A percentile compares a stretch with the other conserved stretches of the same genome.
These are phyloP conservation scores for Dioszegia hungarica DNA, from an alignment of 768 basidiomycete species.

Conservation along the genomic window DNA sequence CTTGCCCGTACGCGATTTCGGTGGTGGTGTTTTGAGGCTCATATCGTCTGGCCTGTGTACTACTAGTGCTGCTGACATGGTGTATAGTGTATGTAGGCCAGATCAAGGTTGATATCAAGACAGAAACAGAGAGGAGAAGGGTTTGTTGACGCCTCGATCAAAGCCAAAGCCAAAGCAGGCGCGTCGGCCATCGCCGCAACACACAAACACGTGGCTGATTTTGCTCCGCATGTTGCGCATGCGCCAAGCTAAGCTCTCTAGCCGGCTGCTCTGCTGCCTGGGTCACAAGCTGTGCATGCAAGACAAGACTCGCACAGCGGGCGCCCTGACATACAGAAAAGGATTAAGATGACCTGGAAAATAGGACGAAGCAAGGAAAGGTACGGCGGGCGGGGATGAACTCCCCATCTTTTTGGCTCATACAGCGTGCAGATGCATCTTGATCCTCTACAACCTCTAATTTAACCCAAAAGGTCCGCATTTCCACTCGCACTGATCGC, in stretches of 20 bases:
- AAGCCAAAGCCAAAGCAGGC: not conserved
- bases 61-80: not conserved
- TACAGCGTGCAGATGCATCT: too few relatives aligned
- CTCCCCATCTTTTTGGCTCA: too few relatives aligned
- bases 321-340: too few relatives aligned
- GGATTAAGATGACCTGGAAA: too few relatives aligned
- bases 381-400: too few relatives aligned
- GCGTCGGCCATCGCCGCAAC: not conserved
- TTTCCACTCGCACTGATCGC: slow-evolving; percentile 95
- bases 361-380: too few relatives aligned
- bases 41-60: not conserved
- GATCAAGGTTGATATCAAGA: too few relatives aligned
- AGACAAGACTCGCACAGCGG: too few relatives aligned
- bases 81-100: not conserved
- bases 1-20: not conserved
- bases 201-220: not conserved
- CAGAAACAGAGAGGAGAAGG: not conserved
- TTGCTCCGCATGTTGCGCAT: not conserved
- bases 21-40: slow-evolving; percentile 1
- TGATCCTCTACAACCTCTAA: not conserved
- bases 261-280: too few relatives aligned
- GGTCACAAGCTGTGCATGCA: too few relatives aligned
- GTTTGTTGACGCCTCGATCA: not conserved
- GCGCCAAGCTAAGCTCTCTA: not conserved
- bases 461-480: slow-evolving; percentile 72